Evolutionary conservation across 1,284 basidiomycete species (phyloP), one percentile per base, ranked within the genome.

Genomic region (Tilletia setariae): DNA sequence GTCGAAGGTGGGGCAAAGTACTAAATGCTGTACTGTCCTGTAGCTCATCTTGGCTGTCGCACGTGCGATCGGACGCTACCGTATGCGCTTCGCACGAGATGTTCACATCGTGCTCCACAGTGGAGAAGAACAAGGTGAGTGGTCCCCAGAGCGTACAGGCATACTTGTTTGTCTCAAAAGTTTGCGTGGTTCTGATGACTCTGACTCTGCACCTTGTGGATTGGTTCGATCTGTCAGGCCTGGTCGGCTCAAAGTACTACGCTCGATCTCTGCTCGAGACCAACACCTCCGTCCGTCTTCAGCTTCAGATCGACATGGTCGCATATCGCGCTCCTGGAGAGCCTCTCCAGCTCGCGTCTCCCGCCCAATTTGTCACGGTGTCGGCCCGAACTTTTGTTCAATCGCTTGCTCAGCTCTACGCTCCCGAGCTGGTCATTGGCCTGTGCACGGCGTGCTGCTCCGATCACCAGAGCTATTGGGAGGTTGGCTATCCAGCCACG

Each of bases 401-500:
- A 15, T 69, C 71, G 25, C 25, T 83, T 9, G 77, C 78, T 11
- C 71, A 75, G 21, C 63, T 79, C 35, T 83, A 82, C 65, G 75
- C 72, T 1, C 82, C 82, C 13, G 69, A 76, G 35, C 40, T 75
- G 21, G 56, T 68, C 3, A 67, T 70, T 32, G 77, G 73, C 16
- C 74, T 69, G n/a, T 79, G 74, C 0, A 68, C 75, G 0, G 82
- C 82, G 0, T 83, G 83, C 67, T 83, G 83, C 67, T 72, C 69
- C 0, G 83, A 83, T 64, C 83, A 83, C 63, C 81, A 82, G 68
- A 70, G 67, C 11, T 83, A 82, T 65, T 80, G 76, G 72, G 67
- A 76, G 63, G 32, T 70, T 6, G 66, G 64, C 2, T 76, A 67
- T 61, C 73, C 76, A 0, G 70, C 76, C 2, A 77, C 74, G 8